phyloP scores from a whole-genome alignment of 2,329 filamentous ascomycete species.

The Pestalotiopsis sp. region DNA sequence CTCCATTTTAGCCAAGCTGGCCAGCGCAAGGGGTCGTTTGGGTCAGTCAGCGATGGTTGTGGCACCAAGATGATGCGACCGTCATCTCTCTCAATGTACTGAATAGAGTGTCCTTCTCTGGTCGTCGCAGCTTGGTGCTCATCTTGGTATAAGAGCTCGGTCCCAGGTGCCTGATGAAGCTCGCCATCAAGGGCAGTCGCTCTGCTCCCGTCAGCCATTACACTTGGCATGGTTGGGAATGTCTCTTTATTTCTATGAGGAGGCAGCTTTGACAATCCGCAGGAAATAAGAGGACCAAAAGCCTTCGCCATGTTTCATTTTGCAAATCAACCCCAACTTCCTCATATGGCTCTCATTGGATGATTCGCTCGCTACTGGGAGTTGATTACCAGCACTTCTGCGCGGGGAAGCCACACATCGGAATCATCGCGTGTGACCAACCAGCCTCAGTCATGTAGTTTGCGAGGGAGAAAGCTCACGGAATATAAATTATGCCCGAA shows the following conservation, averaged over 20 bases:
- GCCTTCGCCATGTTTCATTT: no score
- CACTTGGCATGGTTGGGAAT: no score
- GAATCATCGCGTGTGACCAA: neutral
- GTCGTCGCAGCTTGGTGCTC: neutral
- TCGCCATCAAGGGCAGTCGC: neutral
- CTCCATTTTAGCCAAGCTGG: constrained; percentile 40
- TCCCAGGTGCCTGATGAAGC: neutral
- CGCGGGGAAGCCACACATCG: neutral
- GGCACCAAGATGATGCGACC: constrained; percentile 39
- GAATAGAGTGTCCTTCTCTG: neutral
- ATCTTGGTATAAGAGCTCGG: neutral
- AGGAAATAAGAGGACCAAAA: no score
- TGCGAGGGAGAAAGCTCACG: neutral
- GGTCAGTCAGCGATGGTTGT: constrained; percentile 40
- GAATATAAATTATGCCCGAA: neutral
- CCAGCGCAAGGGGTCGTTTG: constrained; percentile 50
- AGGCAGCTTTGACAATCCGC: no score
- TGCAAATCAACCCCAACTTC: neutral
- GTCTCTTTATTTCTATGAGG: no score
- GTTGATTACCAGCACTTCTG: neutral
- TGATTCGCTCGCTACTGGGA: neutral
- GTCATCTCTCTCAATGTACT: neutral
- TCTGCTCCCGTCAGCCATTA: no score
- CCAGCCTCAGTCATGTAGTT: neutral
- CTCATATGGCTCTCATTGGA: neutral